Conservation (phyloP, 1,284 basidiomycete genomes). For the Ustilago xerochloae region DNA sequence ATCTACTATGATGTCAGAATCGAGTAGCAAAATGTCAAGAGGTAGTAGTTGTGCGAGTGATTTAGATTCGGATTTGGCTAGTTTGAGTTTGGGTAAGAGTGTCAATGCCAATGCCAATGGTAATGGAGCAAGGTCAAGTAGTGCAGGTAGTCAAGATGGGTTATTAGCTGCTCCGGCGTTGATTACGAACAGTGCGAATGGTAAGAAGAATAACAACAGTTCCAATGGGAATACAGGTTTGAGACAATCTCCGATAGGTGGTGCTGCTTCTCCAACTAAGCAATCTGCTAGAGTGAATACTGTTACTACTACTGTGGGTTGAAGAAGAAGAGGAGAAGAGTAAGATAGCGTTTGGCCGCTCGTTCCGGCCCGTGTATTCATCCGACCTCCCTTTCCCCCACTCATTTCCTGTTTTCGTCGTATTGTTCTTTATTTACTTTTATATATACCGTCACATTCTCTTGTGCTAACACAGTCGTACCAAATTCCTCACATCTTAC, state of each 20-base stretch:
- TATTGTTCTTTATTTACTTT: not conserved
- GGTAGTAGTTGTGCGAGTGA: slow-evolving; percentile 20
- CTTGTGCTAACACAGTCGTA: too few species aligned
- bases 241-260: not conserved
- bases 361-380: slow-evolving; percentile 35
- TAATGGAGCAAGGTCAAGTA: not conserved
- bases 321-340: not conserved
- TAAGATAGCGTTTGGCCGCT: slow-evolving; percentile 14
- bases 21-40: slow-evolving; percentile 35
- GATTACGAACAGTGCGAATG: slow-evolving; percentile 5
- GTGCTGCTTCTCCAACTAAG: not conserved
- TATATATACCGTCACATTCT: too few species aligned
- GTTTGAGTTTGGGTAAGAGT: slow-evolving; percentile 6
- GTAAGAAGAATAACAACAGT: slow-evolving; percentile 10
- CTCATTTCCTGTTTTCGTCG: not conserved
- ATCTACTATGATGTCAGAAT: slow-evolving; percentile 15
- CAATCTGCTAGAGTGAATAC: too few species aligned
- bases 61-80: slow-evolving; percentile 24
- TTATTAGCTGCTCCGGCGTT: not conserved
- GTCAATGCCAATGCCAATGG: not conserved
- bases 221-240: not conserved
- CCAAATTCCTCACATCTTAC: too few species aligned
- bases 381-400: not conserved
- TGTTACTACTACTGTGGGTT: slow-evolving; percentile 19
- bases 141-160: not conserved